Evolutionary conservation across 306 rosid species (phyloP).

Genomic region (Cicer yamashitae): DNA sequence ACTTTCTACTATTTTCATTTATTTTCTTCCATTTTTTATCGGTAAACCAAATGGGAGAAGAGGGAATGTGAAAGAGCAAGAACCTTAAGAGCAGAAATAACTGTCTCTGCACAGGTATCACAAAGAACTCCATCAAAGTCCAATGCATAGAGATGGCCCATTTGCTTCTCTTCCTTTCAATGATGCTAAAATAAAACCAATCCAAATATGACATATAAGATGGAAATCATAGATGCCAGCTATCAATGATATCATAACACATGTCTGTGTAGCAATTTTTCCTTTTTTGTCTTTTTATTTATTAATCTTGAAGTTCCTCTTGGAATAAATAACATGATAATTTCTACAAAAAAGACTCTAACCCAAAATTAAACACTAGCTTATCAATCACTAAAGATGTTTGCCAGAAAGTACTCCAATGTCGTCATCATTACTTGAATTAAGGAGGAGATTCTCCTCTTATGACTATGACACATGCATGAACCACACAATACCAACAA

Average conservation of each 20-base stretch:
- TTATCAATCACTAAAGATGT: too few species aligned
- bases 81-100: slow-evolving; percentile 50
- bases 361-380: too few species aligned
- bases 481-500: too few species aligned
- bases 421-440: too few species aligned
- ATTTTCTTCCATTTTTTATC: slow-evolving; percentile 25
- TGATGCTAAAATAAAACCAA: slow-evolving; percentile 13
- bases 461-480: too few species aligned
- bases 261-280: neutral
- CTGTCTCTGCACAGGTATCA: slow-evolving; percentile 49
- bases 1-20: neutral
- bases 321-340: too few species aligned
- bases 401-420: too few species aligned
- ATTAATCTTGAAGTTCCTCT: neutral
- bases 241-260: too few species aligned
- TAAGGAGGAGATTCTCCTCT: too few species aligned
- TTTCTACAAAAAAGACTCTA: too few species aligned
- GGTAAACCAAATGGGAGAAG: slow-evolving; percentile 21
- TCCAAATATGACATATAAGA: slow-evolving; percentile 27
- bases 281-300: neutral
- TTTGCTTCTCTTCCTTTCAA: slow-evolving; percentile 38
- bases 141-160: slow-evolving; percentile 52
- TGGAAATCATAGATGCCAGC: too few species aligned
- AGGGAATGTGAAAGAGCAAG: slow-evolving; percentile 18
- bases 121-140: slow-evolving; percentile 54